Evolutionary conservation across 306 rosid genomes (phyloP).

Genomic region (Begonia fuchsioides): DNA sequence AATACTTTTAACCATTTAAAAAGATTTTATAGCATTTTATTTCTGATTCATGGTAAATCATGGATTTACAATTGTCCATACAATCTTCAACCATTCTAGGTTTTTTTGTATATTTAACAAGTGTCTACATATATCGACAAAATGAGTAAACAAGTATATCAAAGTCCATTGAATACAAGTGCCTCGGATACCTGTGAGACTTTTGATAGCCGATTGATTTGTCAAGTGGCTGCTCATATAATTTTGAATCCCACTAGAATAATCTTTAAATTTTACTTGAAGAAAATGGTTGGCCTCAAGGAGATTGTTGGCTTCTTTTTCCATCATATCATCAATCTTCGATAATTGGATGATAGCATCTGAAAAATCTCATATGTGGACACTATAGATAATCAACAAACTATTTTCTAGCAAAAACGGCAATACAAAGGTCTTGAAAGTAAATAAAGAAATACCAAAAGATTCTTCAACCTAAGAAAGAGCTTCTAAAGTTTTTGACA

Average conservation of each 20-base stretch:
- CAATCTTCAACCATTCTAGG: constrained; percentile 7
- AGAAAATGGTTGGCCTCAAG: constrained; percentile 41
- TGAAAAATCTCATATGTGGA: no score
- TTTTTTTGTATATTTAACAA: constrained; percentile 4
- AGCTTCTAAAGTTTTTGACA: no score
- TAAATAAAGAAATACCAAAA: background rate
- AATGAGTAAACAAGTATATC: constrained; percentile 1
- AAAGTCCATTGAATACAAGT: background rate
- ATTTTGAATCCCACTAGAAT: constrained; percentile 34
- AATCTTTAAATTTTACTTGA: constrained; percentile 51
- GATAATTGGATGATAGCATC: constrained; percentile 52
- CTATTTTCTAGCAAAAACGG: no score
- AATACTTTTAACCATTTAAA: no score
- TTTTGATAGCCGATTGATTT: constrained; percentile 50
- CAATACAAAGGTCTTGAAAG: no score
- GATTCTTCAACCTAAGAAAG: no score
- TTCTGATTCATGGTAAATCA: no score
- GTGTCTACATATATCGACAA: background rate
- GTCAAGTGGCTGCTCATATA: constrained; percentile 22
- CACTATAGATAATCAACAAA: no score
- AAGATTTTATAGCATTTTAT: no score
- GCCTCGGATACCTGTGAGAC: constrained; percentile 41
- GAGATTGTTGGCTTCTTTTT: constrained; percentile 54
- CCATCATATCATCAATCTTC: constrained; percentile 67
- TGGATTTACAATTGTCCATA: background rate